Conservation (phyloP, 2,329 filamentous ascomycete species). For the Epicoccum sorghinum region DNA sequence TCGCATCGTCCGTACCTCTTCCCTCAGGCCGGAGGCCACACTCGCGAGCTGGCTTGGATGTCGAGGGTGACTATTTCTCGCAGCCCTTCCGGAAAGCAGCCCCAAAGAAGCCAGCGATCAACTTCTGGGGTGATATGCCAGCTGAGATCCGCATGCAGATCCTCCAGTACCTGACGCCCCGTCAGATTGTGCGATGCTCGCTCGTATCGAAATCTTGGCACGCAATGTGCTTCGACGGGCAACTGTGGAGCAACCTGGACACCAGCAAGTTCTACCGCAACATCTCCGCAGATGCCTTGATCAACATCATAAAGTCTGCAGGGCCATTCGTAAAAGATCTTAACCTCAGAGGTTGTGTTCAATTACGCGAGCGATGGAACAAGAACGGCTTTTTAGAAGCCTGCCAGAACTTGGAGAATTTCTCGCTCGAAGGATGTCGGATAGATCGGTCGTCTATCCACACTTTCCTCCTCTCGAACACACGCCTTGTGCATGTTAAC, state of each 20-base stretch:
- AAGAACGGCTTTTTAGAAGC: slow-evolving; percentile 78
- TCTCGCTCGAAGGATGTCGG: slow-evolving; percentile 86
- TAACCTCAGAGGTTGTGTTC: slow-evolving; percentile 89
- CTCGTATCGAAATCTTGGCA: slow-evolving; percentile 80
- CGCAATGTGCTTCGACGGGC: slow-evolving; percentile 88
- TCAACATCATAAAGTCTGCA: slow-evolving; percentile 82
- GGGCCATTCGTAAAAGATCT: slow-evolving; percentile 91
- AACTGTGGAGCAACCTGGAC: slow-evolving; percentile 87
- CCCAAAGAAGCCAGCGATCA: slow-evolving; percentile 54
- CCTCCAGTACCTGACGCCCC: slow-evolving; percentile 76
- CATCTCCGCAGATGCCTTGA: slow-evolving; percentile 82
- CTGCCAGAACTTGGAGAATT: slow-evolving; percentile 85
- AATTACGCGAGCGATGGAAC: slow-evolving; percentile 81
- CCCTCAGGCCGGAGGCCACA: slow-evolving; percentile 66
- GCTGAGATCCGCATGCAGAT: slow-evolving; percentile 81
- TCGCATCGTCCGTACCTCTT: slow-evolving; percentile 63
- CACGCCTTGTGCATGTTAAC: slow-evolving; percentile 80
- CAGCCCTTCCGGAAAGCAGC: slow-evolving; percentile 45
- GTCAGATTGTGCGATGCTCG: slow-evolving; percentile 80
- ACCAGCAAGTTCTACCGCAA: slow-evolving; percentile 83
- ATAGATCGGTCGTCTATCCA: slow-evolving; percentile 81
- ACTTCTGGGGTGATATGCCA: slow-evolving; percentile 83
- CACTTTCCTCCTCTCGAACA: slow-evolving; percentile 79
- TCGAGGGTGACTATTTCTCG: slow-evolving; percentile 56
- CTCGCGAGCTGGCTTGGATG: slow-evolving; percentile 50